phyloP scores from a whole-genome alignment of 257 asterid genomes.

The Coffea canephora region DNA sequence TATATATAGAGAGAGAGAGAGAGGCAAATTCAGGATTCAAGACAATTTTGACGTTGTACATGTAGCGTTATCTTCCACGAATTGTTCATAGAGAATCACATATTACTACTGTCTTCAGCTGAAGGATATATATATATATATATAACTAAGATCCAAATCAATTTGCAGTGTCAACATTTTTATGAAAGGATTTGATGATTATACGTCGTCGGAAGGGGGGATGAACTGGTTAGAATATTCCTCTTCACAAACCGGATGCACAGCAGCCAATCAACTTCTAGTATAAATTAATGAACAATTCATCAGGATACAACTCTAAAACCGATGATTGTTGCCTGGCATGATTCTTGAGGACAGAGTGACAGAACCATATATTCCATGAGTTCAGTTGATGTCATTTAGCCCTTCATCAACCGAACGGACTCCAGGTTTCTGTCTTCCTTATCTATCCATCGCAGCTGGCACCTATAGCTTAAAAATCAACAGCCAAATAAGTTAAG shows the following conservation, averaged over 20 bases:
- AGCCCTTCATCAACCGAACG: too few species aligned
- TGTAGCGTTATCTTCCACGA: background rate
- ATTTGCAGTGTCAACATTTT: background rate
- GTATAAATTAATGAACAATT: too few species aligned
- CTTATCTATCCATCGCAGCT: background rate
- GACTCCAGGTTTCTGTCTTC: background rate
- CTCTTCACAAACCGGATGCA: too few species aligned
- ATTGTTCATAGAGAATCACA: background rate
- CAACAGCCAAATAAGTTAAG: background rate
- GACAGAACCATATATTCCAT: too few species aligned
- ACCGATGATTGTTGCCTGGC: too few species aligned
- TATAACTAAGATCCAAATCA: background rate
- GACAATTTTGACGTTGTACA: conserved; percentile 13
- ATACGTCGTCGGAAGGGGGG: background rate
- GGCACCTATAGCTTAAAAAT: too few species aligned
- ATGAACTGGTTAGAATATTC: background rate
- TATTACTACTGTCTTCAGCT: background rate
- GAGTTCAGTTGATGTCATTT: too few species aligned
- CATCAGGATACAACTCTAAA: too few species aligned
- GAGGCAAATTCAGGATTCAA: background rate
- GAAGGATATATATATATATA: background rate
- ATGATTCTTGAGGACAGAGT: too few species aligned
- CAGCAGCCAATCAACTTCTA: too few species aligned
- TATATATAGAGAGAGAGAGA: too few species aligned
- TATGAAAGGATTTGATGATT: background rate